Conservation (phyloP, 1,284 basidiomycete genomes). For the Malassezia brasiliensis region DNA sequence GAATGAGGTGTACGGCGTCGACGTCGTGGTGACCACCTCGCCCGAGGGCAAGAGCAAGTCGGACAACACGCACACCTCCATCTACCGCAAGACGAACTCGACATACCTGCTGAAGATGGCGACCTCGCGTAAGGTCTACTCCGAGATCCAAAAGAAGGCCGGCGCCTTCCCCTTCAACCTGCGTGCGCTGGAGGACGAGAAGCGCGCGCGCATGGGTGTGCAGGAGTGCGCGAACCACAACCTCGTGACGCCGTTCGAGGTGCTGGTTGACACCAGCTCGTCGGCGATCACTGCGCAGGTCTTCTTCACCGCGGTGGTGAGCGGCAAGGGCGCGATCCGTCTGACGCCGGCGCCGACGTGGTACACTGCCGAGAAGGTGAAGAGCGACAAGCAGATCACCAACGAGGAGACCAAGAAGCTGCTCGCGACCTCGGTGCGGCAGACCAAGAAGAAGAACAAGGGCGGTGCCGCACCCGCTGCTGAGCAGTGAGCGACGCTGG, state of each 20-base stretch:
- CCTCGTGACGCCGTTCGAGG: conserved; percentile 79
- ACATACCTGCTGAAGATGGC: conserved; percentile 98
- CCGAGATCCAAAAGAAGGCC: conserved; percentile 93
- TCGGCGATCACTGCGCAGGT: conserved; percentile 59
- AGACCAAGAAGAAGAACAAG: conserved; percentile 84
- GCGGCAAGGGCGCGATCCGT: conserved; percentile 62
- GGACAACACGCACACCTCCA: conserved; percentile 78
- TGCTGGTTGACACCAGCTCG: conserved; percentile 48
- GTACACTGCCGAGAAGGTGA: conserved; percentile 84
- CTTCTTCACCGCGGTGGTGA: conserved; percentile 88
- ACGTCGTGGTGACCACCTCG: conserved; percentile 61
- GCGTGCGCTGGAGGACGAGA: conserved; percentile 85
- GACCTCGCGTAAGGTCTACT: conserved; percentile 85
- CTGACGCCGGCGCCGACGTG: conserved; percentile 77
- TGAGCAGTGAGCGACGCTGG: background rate
- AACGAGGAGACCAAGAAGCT: conserved; percentile 56
- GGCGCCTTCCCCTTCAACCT: conserved; percentile 97
- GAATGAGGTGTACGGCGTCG: conserved; percentile 90
- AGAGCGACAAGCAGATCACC: conserved; percentile 57
- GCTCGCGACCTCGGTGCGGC: conserved; percentile 68
- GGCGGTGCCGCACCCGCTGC: conserved; percentile 52
- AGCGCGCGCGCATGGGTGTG: conserved; percentile 83
- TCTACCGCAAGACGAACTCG: conserved; percentile 75
- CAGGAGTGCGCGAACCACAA: conserved; percentile 90
- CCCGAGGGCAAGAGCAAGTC: conserved; percentile 56